Percentiles rank a stretch among this genome's conserved stretches.
These are phyloP conservation scores for Sarocladium brachiariae DNA, from an alignment of 2,329 filamentous ascomycete genomes.

Conservation along the genomic window DNA sequence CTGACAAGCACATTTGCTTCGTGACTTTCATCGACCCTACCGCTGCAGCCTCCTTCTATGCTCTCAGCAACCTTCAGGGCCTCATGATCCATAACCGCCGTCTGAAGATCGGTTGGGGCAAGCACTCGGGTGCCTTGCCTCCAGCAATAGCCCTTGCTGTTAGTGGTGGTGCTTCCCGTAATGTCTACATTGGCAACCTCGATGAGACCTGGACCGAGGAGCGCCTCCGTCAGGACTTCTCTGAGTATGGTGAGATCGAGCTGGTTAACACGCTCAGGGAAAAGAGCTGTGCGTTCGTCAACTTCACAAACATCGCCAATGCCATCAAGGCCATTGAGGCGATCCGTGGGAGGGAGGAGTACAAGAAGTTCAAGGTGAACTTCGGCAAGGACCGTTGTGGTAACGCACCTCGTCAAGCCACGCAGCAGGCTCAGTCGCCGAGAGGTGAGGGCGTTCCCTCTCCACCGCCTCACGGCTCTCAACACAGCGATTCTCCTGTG, in stretches of 20 bases:
- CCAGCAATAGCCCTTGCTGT: conserved; percentile 94
- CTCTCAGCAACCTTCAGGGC: conserved; percentile 92
- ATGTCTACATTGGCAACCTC: conserved; percentile 96
- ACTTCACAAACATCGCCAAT: conserved; percentile 99
- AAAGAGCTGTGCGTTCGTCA: conserved; percentile 99
- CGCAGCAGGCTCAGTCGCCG: conserved; percentile 55
- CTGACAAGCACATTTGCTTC: conserved; percentile 99
- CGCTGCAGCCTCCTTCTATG: conserved; percentile 95
- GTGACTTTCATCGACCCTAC: conserved; percentile 99
- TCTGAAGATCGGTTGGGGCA: conserved; percentile 98
- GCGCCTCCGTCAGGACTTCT: conserved; percentile 89
- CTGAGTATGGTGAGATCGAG: conserved; percentile 96
- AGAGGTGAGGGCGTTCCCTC: conserved; percentile 53
- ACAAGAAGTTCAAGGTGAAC: conserved; percentile 98
- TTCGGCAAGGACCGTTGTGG: conserved; percentile 98
- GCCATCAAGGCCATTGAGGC: conserved; percentile 99
- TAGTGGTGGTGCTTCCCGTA: conserved; percentile 92
- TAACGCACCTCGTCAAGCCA: conserved; percentile 77
- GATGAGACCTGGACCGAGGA: conserved; percentile 98
- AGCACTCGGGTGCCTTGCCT: conserved; percentile 93
- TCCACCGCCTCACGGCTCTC: conserved; percentile 53
- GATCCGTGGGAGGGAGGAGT: conserved; percentile 88
- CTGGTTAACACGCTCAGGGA: conserved; percentile 92
- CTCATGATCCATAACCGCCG: conserved; percentile 99
- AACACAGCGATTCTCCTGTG: conserved; percentile 50